A percentile compares a stretch with the other conserved stretches of the same genome.
These are phyloP conservation scores for Sideroxylon spinosum DNA, from an alignment of 179 eudicot species.

Conservation along the genomic window DNA sequence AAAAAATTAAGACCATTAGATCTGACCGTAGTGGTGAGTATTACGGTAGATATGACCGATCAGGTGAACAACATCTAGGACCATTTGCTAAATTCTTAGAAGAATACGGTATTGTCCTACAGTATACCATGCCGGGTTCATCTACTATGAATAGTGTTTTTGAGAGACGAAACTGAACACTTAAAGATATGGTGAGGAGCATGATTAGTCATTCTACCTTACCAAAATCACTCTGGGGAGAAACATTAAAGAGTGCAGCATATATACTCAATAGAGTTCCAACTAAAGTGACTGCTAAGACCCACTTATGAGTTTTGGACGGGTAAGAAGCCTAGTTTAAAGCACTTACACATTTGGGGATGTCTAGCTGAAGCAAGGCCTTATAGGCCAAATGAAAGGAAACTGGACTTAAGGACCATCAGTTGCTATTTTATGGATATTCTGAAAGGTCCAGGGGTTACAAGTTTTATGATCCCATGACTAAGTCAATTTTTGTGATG, in stretches of 20 bases:
- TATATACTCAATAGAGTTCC: background rate
- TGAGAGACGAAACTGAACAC: background rate
- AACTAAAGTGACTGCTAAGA: background rate
- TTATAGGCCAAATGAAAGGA: background rate
- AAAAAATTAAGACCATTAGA: background rate
- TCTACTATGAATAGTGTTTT: background rate
- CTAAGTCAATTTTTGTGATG: background rate
- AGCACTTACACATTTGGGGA: background rate
- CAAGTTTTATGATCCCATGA: background rate
- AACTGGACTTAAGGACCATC: background rate
- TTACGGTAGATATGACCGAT: background rate
- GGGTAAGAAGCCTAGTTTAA: background rate
- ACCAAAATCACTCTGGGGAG: too few relatives aligned
- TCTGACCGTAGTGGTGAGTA: slow-evolving; percentile 4
- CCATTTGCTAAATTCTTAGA: slow-evolving; percentile 5
- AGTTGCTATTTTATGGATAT: slow-evolving; percentile 1
- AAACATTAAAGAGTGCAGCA: too few relatives aligned
- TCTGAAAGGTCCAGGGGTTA: background rate
- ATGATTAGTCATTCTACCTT: too few relatives aligned
- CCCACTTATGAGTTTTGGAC: background rate
- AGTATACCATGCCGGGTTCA: slow-evolving; percentile 3
- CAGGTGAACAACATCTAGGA: slow-evolving; percentile 2
- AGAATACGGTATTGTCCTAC: background rate
- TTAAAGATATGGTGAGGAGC: too few relatives aligned
- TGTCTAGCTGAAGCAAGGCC: background rate